Percentiles rank a stretch among this genome's conserved stretches.
phyloP scores from a whole-genome alignment of 1,284 basidiomycete species.

The Rhodotorula sp. region DNA sequence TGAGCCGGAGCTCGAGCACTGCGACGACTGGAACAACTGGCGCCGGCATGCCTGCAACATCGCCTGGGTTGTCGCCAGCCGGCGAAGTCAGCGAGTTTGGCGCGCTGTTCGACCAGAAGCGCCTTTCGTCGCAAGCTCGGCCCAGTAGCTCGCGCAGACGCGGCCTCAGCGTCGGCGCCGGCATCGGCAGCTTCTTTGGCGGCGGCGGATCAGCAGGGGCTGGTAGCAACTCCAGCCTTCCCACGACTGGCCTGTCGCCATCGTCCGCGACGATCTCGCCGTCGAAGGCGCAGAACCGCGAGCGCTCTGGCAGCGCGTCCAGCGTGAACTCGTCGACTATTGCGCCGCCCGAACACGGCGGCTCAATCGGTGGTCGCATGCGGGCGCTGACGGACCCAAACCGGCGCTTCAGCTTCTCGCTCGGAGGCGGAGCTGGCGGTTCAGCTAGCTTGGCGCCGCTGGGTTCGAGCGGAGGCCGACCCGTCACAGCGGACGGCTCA shows the following conservation, averaged over 20 bases:
- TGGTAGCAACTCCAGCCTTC: neutral
- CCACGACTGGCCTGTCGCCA: neutral
- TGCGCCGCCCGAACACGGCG: neutral
- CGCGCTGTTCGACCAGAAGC: conserved; percentile 25
- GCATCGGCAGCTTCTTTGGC: conserved; percentile 14
- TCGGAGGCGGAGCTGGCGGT: neutral
- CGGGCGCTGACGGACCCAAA: conserved; percentile 36
- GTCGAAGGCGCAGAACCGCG: neutral
- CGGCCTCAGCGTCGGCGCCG: conserved; percentile 35
- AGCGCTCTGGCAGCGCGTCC: conserved; percentile 12
- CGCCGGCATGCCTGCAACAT: neutral
- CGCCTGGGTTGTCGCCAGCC: neutral
- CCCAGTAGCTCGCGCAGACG: conserved; percentile 23
- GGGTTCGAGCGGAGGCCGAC: neutral
- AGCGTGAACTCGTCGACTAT: neutral
- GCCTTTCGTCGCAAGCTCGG: neutral
- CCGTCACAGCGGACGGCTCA: conserved; percentile 7
- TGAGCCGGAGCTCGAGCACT: neutral
- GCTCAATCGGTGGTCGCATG: conserved; percentile 14
- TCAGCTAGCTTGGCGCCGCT: neutral
- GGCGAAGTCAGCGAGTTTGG: conserved; percentile 35
- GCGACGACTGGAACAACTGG: conserved; percentile 10
- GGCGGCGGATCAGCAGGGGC: neutral
- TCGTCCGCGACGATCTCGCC: neutral
- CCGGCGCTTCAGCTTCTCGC: conserved; percentile 13